Evolutionary conservation across 768 basidiomycete species (phyloP), one percentile per base, ranked within the genome.

Genomic region (Mycena crocata): DNA sequence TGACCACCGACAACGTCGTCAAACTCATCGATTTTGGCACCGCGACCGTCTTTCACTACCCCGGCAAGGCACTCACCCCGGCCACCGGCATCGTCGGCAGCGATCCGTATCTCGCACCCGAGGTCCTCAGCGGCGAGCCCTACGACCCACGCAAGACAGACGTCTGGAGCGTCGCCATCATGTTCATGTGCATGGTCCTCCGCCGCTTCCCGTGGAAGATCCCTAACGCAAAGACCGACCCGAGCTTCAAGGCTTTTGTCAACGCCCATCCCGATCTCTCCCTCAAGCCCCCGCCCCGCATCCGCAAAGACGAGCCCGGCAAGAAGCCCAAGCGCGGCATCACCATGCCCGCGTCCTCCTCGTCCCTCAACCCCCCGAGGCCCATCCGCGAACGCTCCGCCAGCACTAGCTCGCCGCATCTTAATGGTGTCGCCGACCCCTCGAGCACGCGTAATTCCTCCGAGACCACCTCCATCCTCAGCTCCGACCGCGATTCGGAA

Each of bases 11-110:
- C 75, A 95, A 98, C 75, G 88, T 98, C 71, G 94, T 99, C 83
- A 99, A 99, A 78, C 87, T 99, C 71, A 99, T 99, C 81, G 98
- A 99, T 80, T 99, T 99, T 81, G 98, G 98, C 57, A 99, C 98
- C 7, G 98, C 98, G n/a, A 96, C 96, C 69, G 96, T 99, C 65
- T 99, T 99, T 82, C 95, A 98, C 72, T 99, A 99, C 75, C 98
- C 98, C 0, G 97, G 96, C 63, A 96, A 95, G 79, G 87, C 87
- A 26, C 87, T 84, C 70, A 89, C 82, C 51, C 84, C 92, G 69
- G 95, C 96, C 10, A 90, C 91, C 9, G 98, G 98, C 23, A 86
- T 99, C 58, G 98, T 99, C 60, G 98, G 98, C 50, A 95, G 94
- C 54, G 98, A 99, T 81, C 98, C 98, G 24, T 99, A 99, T 83